Evolutionary conservation across 345 rosid species (phyloP), one percentile per base, ranked within the genome.

Genomic region (Litchi chinensis): DNA sequence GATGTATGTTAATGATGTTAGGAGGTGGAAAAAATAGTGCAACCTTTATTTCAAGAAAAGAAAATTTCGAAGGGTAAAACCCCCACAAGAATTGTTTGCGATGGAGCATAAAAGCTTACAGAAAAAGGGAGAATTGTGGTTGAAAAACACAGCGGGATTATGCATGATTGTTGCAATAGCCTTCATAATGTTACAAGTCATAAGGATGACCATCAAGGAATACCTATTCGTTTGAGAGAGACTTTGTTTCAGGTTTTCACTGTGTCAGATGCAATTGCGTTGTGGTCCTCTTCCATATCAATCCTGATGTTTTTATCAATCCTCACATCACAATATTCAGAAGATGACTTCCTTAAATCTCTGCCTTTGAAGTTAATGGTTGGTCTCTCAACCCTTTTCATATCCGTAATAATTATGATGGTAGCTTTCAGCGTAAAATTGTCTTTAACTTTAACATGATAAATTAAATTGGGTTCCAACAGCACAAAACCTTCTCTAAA

Each of bases 11-110:
- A 24, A 24, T 24, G 18, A 4, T 28, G 4, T 8, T 56, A 77
- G 84, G 81, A 81, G 68, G 75, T 81, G 5, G 65, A 67, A 60
- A 77, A 60, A 28, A 6, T 77, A 10, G 71, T 81, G 2, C 56
- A 16, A 19, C 54, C 77, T 5, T 3, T 21, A 5, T 68, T 22
- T 28, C 32, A 26, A 2, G 74, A 77, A 44, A 57, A 19, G 43
- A 12, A 68, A 18, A 76, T 71, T 70, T 1, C 3, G 0, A 10
- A 28, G 1, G 46, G 64, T 8, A 2, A n/a, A 24, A 77, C 67
- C 0, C 83, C 28, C 83, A n/a, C 15, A 0, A 10, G 41, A 41
- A 0, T 7, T 77, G 50, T 81, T 81, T 60, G 1, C 10, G 4
- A 0, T 9, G 5, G 57, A 67, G 54, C 83, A 81, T 32, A 10